phyloP scores from a whole-genome alignment of 2,329 filamentous ascomycete species.

The Phyllosticta citribraziliensis region DNA sequence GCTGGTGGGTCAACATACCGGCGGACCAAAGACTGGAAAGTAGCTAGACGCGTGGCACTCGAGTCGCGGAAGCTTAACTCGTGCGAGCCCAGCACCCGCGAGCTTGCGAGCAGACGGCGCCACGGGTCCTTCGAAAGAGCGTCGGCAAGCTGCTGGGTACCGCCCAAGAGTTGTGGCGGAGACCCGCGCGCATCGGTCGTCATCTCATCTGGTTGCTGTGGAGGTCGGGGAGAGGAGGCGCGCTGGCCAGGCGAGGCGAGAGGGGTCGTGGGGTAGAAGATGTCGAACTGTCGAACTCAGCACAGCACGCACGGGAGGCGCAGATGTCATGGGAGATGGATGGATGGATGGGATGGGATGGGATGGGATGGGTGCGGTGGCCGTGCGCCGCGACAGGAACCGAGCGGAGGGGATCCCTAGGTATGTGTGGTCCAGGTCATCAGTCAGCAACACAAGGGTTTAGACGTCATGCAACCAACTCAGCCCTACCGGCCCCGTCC shows the following conservation, averaged over 20 bases:
- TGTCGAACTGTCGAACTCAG: too few species aligned
- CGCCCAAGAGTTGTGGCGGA: not conserved
- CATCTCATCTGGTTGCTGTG: constrained; percentile 6
- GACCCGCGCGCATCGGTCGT: constrained; percentile 6
- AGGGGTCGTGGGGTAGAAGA: not conserved
- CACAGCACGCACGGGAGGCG: too few species aligned
- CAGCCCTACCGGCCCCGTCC: not conserved
- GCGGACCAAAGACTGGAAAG: constrained; percentile 24
- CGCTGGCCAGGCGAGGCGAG: not conserved
- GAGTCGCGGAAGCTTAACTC: not conserved
- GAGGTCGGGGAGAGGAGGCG: not conserved
- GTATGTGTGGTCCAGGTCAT: too few species aligned
- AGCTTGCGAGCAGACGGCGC: constrained; percentile 1
- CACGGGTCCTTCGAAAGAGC: not conserved
- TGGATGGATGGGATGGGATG: too few species aligned
- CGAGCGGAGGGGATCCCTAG: not conserved
- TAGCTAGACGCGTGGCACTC: constrained; percentile 1
- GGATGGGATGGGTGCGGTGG: too few species aligned
- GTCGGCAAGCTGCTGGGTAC: not conserved
- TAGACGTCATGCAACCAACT: not conserved
- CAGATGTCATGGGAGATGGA: too few species aligned
- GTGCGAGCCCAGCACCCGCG: not conserved
- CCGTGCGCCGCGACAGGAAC: not conserved
- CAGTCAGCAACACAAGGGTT: not conserved
- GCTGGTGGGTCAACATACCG: constrained; percentile 14